phyloP scores from a whole-genome alignment of 208 protist genomes.

The Naegleria gruberi region DNA sequence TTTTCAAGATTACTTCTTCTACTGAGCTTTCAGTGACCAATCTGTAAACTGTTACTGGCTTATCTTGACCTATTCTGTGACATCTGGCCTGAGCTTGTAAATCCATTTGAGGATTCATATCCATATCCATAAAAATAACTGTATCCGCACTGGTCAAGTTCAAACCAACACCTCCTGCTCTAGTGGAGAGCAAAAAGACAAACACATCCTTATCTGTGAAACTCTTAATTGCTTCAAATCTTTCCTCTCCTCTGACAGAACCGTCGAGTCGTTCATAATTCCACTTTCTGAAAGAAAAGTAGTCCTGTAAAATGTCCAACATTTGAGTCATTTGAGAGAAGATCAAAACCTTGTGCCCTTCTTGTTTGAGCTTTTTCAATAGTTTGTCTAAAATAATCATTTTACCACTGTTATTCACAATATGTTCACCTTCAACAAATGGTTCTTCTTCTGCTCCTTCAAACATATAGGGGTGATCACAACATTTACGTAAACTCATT shows the following conservation, averaged over 20 bases:
- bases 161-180: slow-evolving; percentile 93
- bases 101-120: slow-evolving; percentile 98
- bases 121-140: slow-evolving; percentile 95
- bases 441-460: slow-evolving; percentile 34
- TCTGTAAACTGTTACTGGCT: slow-evolving; percentile 64
- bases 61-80: slow-evolving; percentile 70
- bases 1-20: slow-evolving; percentile 53
- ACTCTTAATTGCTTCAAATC: slow-evolving; percentile 34
- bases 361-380: slow-evolving; percentile 14
- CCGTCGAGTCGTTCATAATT: slow-evolving; percentile 21
- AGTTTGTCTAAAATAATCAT: slow-evolving; percentile 30
- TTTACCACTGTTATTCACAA: slow-evolving; percentile 24
- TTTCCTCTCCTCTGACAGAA: slow-evolving; percentile 61
- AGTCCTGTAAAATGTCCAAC: neutral
- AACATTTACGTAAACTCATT: slow-evolving; percentile 59
- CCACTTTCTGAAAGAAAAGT: neutral
- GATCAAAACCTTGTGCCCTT: slow-evolving; percentile 24
- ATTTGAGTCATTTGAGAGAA: slow-evolving; percentile 31
- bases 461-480: slow-evolving; percentile 49
- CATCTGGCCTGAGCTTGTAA: slow-evolving; percentile 82
- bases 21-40: slow-evolving; percentile 72
- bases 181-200: slow-evolving; percentile 93
- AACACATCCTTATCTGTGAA: slow-evolving; percentile 90
- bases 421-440: neutral
- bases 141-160: slow-evolving; percentile 95